These are phyloP conservation scores for Aspergillus nomiae DNA, from an alignment of 2,329 filamentous ascomycete species.

Conservation along the genomic window DNA sequence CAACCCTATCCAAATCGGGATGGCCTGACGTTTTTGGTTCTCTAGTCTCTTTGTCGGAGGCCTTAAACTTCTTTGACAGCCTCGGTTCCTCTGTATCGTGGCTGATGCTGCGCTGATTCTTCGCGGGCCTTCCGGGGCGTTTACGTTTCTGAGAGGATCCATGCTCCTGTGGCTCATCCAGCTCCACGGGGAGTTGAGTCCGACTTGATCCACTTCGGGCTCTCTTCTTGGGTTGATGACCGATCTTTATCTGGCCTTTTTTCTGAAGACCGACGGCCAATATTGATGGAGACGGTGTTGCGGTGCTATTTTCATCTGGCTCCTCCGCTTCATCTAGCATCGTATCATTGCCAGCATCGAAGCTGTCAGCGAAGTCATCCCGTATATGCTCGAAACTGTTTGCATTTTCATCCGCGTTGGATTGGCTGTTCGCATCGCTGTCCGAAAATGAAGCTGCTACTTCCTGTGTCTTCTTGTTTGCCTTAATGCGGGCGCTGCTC, in stretches of 20 bases:
- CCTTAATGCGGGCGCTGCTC: slow-evolving; percentile 25
- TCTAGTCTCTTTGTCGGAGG: slow-evolving; percentile 24
- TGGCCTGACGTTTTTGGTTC: slow-evolving; percentile 29
- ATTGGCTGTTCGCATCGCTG: slow-evolving; percentile 32
- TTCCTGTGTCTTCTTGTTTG: slow-evolving; percentile 19
- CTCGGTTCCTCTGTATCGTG: slow-evolving; percentile 27
- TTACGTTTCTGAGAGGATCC: slow-evolving; percentile 27
- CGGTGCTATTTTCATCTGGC: slow-evolving; percentile 18
- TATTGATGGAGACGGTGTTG: slow-evolving; percentile 22
- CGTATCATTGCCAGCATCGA: slow-evolving; percentile 29
- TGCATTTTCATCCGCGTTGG: slow-evolving; percentile 37
- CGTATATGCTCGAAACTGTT: slow-evolving; percentile 29
- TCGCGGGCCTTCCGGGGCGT: slow-evolving; percentile 35
- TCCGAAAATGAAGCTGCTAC: slow-evolving; percentile 38
- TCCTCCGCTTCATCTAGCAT: slow-evolving; percentile 19
- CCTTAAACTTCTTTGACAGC: slow-evolving; percentile 37
- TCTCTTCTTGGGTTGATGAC: slow-evolving; percentile 22
- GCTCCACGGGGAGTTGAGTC: slow-evolving; percentile 15
- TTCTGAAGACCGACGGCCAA: slow-evolving; percentile 15
- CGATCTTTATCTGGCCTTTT: slow-evolving; percentile 15
- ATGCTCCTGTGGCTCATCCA: slow-evolving; percentile 20
- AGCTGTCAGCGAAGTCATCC: slow-evolving; percentile 28
- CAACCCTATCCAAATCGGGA: slow-evolving; percentile 44
- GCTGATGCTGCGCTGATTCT: slow-evolving; percentile 24
- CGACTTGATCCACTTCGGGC: slow-evolving; percentile 8